Evolutionary conservation across 1,284 basidiomycete genomes (phyloP).

Genomic region (Trametes sp.): DNA sequence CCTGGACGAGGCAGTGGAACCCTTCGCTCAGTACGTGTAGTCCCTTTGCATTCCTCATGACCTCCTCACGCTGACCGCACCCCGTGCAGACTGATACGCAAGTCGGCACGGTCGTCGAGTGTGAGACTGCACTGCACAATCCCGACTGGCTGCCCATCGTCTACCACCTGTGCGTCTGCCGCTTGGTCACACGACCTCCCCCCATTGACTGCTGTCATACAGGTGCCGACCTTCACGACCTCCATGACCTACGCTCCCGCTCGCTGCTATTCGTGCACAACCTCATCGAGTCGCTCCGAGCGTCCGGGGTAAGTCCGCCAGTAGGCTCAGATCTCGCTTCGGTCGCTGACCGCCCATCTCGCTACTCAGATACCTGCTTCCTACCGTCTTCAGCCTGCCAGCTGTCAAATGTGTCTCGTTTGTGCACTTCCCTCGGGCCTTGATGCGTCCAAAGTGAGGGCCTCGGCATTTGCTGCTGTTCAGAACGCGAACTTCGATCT

Average conservation of each 20-base stretch:
- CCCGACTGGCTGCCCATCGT: conserved; percentile 66
- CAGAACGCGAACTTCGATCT: conserved; percentile 53
- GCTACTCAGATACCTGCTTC: conserved; percentile 60
- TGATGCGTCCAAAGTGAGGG: conserved; percentile 50
- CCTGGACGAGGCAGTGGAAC: conserved; percentile 60
- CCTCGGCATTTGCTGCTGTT: conserved; percentile 52
- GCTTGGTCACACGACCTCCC: conserved; percentile 23
- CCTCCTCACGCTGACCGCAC: conserved; percentile 4
- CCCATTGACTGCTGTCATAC: conserved; percentile 5
- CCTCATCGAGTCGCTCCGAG: conserved; percentile 63
- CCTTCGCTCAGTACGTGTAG: conserved; percentile 60
- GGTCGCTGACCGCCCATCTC: conserved; percentile 6
- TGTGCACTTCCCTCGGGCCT: conserved; percentile 55
- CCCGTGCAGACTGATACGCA: conserved; percentile 50
- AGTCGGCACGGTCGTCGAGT: conserved; percentile 44
- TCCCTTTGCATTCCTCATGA: neutral
- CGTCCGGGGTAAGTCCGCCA: conserved; percentile 58
- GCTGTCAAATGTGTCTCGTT: conserved; percentile 62
- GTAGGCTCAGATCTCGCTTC: neutral
- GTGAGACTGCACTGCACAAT: conserved; percentile 67
- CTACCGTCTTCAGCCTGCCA: conserved; percentile 69
- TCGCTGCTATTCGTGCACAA: conserved; percentile 72
- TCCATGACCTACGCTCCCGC: conserved; percentile 68
- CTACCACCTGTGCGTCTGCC: conserved; percentile 58
- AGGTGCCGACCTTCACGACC: conserved; percentile 73